A percentile compares a stretch with the other conserved stretches of the same genome.
phyloP scores from a whole-genome alignment of 257 asterid genomes.

The Prunella vulgaris region DNA sequence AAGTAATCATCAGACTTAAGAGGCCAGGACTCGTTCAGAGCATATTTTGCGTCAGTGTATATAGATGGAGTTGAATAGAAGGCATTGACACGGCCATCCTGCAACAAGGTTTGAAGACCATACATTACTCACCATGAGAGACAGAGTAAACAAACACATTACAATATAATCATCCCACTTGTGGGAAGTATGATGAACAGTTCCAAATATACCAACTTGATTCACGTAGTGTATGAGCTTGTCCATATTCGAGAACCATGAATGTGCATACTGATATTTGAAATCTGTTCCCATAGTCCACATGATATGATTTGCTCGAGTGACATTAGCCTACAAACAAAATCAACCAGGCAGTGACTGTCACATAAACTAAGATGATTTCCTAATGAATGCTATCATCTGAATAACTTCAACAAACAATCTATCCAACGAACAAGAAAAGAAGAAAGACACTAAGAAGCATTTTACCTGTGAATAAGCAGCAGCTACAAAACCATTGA shows the following conservation, averaged over 20 bases:
- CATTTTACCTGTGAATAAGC: slow-evolving; percentile 65
- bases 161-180: neutral
- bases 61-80: slow-evolving; percentile 89
- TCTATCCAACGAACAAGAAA: neutral
- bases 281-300: slow-evolving; percentile 99
- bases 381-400: neutral
- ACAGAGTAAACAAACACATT: neutral
- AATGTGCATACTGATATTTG: slow-evolving; percentile 82
- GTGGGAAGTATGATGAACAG: neutral
- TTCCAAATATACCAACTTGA: slow-evolving; percentile 43
- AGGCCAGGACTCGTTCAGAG: slow-evolving; percentile 84
- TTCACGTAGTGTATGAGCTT: slow-evolving; percentile 97
- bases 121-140: neutral
- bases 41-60: slow-evolving; percentile 87
- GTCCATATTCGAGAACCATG: slow-evolving; percentile 94
- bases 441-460: neutral
- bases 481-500: slow-evolving; percentile 86
- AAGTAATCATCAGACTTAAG: slow-evolving; percentile 83
- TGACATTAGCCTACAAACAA: slow-evolving; percentile 72
- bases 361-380: slow-evolving; percentile 8
- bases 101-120: slow-evolving; percentile 18
- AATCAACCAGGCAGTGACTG: neutral
- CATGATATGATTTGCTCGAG: slow-evolving; percentile 94
- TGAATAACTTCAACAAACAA: neutral
- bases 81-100: slow-evolving; percentile 99